Conservation (phyloP, 345 rosid genomes). For the Eutrema heterophyllum region DNA sequence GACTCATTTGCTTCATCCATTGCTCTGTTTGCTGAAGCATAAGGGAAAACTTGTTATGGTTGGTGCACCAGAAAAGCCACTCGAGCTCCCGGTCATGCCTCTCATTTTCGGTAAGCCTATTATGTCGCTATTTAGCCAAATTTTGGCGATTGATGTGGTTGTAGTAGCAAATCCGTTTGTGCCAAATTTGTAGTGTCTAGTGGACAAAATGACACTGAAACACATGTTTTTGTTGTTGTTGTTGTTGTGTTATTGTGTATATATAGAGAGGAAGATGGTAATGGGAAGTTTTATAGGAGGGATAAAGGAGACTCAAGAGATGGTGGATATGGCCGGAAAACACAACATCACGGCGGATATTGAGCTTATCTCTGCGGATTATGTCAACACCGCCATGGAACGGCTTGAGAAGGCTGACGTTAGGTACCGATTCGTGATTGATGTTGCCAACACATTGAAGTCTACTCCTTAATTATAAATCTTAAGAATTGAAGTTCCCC, state of each 20-base stretch:
- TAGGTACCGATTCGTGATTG: slow-evolving; percentile 56
- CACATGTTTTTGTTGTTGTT: background rate
- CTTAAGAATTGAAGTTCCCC: background rate
- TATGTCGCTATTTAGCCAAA: background rate
- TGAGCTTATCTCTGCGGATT: slow-evolving; percentile 45
- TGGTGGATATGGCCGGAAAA: slow-evolving; percentile 47
- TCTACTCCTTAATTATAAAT: background rate
- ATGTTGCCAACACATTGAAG: slow-evolving; percentile 45
- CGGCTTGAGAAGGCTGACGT: slow-evolving; percentile 41
- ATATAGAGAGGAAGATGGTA: slow-evolving; percentile 41
- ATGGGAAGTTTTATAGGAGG: slow-evolving; percentile 48
- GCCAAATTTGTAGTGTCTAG: background rate
- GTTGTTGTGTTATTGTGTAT: background rate
- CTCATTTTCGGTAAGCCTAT: slow-evolving; percentile 34
- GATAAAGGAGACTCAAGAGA: slow-evolving; percentile 57
- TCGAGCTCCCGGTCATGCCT: slow-evolving; percentile 43
- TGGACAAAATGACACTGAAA: background rate
- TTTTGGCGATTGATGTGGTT: background rate
- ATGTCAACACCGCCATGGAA: slow-evolving; percentile 52
- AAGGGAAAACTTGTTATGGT: slow-evolving; percentile 41
- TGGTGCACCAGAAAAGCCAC: slow-evolving; percentile 49
- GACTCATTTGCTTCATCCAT: slow-evolving; percentile 34
- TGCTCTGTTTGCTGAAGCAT: slow-evolving; percentile 37
- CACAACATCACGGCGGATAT: slow-evolving; percentile 45
- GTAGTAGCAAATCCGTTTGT: background rate